These are phyloP conservation scores for Diversispora eburnea DNA, from an alignment of 192 early-diverging fungal species.

Conservation along the genomic window DNA sequence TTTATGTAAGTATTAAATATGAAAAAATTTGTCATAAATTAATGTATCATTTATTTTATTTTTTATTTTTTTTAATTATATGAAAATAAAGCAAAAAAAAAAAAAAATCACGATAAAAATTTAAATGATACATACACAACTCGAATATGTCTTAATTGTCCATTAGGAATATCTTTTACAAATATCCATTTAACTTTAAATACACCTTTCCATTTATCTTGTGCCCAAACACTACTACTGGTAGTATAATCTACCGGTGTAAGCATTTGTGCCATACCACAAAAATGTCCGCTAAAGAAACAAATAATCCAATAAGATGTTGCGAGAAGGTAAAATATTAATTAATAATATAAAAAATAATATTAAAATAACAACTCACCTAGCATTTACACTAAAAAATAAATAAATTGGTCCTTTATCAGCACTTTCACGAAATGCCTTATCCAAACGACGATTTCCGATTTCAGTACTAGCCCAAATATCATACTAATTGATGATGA, in stretches of 20 bases:
- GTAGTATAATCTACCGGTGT: conserved; percentile 41
- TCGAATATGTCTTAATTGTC: conserved; percentile 41
- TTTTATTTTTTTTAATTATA: not conserved
- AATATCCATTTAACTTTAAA: conserved; percentile 53
- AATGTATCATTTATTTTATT: not conserved
- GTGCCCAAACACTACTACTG: conserved; percentile 39
- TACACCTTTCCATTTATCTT: conserved; percentile 51
- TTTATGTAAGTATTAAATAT: too few relatives aligned
- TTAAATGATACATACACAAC: conserved; percentile 26
- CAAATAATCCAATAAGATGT: not conserved
- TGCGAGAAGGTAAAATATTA: not conserved
- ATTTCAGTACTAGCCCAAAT: conserved; percentile 58
- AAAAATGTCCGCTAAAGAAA: conserved; percentile 48
- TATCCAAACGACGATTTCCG: conserved; percentile 53
- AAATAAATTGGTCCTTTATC: conserved; percentile 42
- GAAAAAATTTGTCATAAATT: too few relatives aligned
- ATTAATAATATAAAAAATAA: not conserved
- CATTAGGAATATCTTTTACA: conserved; percentile 56
- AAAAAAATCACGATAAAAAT: not conserved
- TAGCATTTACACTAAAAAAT: conserved; percentile 55
- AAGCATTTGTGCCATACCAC: conserved; percentile 55
- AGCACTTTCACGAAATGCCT: conserved; percentile 38
- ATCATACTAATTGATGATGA: conserved; percentile 32
- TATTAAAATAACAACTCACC: conserved; percentile 3
- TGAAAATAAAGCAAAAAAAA: not conserved